Percentiles rank a stretch among this genome's conserved stretches.
These are phyloP conservation scores for Hydnum rufescens DNA, from an alignment of 768 basidiomycete genomes.

Conservation along the genomic window DNA sequence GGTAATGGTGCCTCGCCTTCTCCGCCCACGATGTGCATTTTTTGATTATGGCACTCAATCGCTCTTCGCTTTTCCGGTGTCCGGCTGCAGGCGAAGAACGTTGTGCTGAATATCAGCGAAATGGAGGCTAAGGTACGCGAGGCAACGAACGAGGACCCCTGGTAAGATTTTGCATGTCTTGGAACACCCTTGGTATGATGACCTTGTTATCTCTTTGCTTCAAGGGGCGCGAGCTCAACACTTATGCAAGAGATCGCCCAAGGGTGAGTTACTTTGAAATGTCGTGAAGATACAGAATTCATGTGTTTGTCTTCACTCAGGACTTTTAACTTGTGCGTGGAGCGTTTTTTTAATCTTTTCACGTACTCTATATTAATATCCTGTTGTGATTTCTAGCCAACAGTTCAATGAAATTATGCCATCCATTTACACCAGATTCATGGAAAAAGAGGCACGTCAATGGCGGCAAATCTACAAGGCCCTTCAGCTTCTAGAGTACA, in stretches of 20 bases:
- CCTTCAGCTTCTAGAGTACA: constrained; percentile 82
- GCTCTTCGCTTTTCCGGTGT: not conserved
- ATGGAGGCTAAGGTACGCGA: constrained; percentile 94
- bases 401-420: constrained; percentile 99
- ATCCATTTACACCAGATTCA: constrained; percentile 80
- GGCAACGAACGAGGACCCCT: constrained; percentile 95
- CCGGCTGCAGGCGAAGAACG: constrained; percentile 62
- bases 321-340: constrained; percentile 87
- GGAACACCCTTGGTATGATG: not conserved
- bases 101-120: constrained; percentile 89
- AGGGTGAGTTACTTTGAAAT: constrained; percentile 40
- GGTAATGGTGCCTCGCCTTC: constrained; percentile 22
- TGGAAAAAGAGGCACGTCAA: constrained; percentile 95
- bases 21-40: not conserved
- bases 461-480: constrained; percentile 99
- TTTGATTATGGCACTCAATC: not conserved
- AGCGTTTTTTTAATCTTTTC: not conserved
- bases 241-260: constrained; percentile 98
- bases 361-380: constrained; percentile 2
- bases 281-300: not conserved
- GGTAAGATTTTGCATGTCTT: constrained; percentile 32
- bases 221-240: constrained; percentile 91
- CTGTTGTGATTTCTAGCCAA: constrained; percentile 33
- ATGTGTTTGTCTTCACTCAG: constrained; percentile 27
- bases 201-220: constrained; percentile 1